These are phyloP conservation scores for Daphne laureola DNA, from an alignment of 441 rosid genomes.

Conservation along the genomic window DNA sequence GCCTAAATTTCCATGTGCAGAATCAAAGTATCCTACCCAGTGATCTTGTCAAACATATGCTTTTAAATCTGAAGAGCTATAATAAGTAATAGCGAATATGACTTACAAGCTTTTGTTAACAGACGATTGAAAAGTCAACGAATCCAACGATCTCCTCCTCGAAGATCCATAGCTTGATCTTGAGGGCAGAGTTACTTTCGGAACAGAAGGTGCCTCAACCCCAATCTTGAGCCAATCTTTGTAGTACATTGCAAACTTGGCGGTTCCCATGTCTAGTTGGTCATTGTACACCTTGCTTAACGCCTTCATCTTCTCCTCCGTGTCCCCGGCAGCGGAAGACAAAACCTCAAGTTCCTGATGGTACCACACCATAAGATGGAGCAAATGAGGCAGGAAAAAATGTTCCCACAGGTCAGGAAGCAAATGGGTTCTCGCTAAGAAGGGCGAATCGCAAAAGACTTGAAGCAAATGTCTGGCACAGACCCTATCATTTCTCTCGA, in stretches of 20 bases:
- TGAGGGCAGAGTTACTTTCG: slow-evolving; percentile 41
- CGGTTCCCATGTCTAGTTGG: slow-evolving; percentile 42
- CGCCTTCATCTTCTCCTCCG: slow-evolving; percentile 26
- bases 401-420: slow-evolving; percentile 68
- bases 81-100: not conserved
- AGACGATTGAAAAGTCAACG: slow-evolving; percentile 25
- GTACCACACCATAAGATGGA: slow-evolving; percentile 59
- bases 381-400: slow-evolving; percentile 61
- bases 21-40: too few relatives aligned
- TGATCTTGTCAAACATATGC: too few relatives aligned
- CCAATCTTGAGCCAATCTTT: slow-evolving; percentile 51
- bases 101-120: slow-evolving; percentile 39
- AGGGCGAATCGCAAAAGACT: slow-evolving; percentile 46
- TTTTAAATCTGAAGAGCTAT: too few relatives aligned
- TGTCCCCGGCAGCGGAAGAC: slow-evolving; percentile 17
- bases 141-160: slow-evolving; percentile 45
- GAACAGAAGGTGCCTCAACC: slow-evolving; percentile 33
- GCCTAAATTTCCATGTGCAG: too few relatives aligned
- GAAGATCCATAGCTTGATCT: slow-evolving; percentile 22
- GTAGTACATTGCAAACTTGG: slow-evolving; percentile 41
- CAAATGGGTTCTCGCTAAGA: slow-evolving; percentile 48
- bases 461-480: slow-evolving; percentile 49
- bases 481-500: slow-evolving; percentile 42
- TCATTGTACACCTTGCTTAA: slow-evolving; percentile 35
- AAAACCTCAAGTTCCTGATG: slow-evolving; percentile 34